Evolutionary conservation across 2,329 filamentous ascomycete genomes (phyloP).

Genomic region (Hypoxylon sp.): DNA sequence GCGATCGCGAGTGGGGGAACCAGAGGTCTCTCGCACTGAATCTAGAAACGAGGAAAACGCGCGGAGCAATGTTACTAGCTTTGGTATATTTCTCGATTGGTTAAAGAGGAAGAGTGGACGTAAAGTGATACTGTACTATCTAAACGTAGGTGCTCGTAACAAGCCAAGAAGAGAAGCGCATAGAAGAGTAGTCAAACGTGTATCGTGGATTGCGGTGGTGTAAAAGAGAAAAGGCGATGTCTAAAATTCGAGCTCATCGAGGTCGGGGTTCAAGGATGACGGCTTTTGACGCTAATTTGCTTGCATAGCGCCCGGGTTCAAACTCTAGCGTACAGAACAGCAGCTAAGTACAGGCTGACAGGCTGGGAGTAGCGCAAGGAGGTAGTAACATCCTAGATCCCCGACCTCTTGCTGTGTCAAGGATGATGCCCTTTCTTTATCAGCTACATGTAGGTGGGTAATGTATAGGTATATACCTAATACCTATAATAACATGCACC

Average conservation of each 20-base stretch:
- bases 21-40: slow-evolving; percentile 8
- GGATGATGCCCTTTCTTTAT: background rate
- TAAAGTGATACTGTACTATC: slow-evolving; percentile 2
- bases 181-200: background rate
- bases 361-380: slow-evolving; percentile 8
- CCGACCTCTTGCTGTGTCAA: slow-evolving; percentile 17
- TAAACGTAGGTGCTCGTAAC: background rate
- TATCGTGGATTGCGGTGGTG: background rate
- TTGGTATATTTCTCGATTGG: slow-evolving; percentile 12
- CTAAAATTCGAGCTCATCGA: slow-evolving; percentile 24
- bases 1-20: background rate
- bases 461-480: no score
- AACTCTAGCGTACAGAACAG: slow-evolving; percentile 7
- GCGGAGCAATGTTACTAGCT: slow-evolving; percentile 25
- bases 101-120: background rate
- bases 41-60: slow-evolving; percentile 7
- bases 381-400: slow-evolving; percentile 11
- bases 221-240: slow-evolving; percentile 1
- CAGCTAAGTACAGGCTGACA: background rate
- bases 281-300: slow-evolving; percentile 32
- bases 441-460: no score
- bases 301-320: slow-evolving; percentile 12
- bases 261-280: slow-evolving; percentile 32
- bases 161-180: background rate
- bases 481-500: background rate